phyloP scores from a whole-genome alignment of 257 asterid genomes.

The Solanum medicagineum region DNA sequence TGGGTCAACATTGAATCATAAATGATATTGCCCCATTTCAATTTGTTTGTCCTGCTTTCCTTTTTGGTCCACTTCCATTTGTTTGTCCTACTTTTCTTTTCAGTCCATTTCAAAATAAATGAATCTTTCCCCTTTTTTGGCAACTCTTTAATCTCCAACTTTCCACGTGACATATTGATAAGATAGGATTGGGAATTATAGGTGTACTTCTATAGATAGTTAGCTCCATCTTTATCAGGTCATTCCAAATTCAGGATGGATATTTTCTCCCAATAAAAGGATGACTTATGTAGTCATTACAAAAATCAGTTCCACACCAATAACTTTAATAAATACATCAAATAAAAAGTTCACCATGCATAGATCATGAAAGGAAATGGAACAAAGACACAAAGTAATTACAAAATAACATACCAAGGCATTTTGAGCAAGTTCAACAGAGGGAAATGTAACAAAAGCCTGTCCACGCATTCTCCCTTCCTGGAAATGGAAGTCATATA shows the following conservation, averaged over 20 bases:
- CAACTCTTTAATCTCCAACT: too few species aligned
- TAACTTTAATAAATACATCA: neutral
- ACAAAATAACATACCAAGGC: conserved; percentile 52
- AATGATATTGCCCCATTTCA: too few species aligned
- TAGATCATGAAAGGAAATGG: neutral
- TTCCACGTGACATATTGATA: neutral
- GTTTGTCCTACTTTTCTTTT: too few species aligned
- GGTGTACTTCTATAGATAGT: neutral
- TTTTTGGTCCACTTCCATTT: too few species aligned
- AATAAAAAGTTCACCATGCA: neutral
- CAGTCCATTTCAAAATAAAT: too few species aligned
- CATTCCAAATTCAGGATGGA: neutral
- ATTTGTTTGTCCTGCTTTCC: too few species aligned
- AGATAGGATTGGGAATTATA: neutral
- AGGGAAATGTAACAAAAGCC: conserved; percentile 89
- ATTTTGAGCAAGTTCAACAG: conserved; percentile 70
- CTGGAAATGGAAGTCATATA: conserved; percentile 15
- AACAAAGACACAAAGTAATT: neutral
- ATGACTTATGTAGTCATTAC: neutral
- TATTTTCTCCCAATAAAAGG: neutral
- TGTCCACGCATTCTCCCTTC: conserved; percentile 99
- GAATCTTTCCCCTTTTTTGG: too few species aligned
- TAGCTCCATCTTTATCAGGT: neutral
- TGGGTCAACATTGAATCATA: too few species aligned
- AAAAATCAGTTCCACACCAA: neutral